Base-by-base conservation (phyloP, 1,284 basidiomycete species). In the Cystobasidium slooffiae region DNA sequence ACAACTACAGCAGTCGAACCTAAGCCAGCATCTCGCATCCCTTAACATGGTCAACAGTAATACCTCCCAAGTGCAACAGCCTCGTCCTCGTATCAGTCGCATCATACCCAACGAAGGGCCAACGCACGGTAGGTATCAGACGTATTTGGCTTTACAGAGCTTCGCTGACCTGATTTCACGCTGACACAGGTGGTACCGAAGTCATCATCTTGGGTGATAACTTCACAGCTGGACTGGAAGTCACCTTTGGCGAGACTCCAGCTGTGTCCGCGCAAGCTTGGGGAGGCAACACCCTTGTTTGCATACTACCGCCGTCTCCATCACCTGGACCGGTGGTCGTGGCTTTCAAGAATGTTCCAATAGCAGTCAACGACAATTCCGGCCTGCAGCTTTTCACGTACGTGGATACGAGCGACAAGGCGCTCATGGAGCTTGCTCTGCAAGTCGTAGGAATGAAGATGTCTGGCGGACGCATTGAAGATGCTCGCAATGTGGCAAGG, bases 381-480 rank as follows among this genome's bases (percentile, higher is more conserved):
- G 78, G 62, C 85, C 88, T 66, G 7, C 87, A 87, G 61, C 82
- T 92, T 77, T 93, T 97, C 84, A 94, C 91, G 0, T 97, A 97
- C 83, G 87, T 90, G n/a, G 92, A 95, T 79, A 90, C 94, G 75
- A 91, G 91, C 14, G 94, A 97, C 80, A 86, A 92, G 68, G 89
- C 91, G 16, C 84, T 97, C 88, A 95, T 97, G 93, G 94, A 97
- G 82, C 87, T 97, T 70, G 94, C 94, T 62, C 85, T 97, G 7
- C 93, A 96, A 81, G 93, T 97, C 9, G 93, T 97, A 37, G 94
- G 94, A 1, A 84, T 97, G 76, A 94, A 96, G 85, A 95, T 97
- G 92, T 97, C 93, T 0, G 94, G 94, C 49, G 64, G 64, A 1
- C 92, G 93, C 80, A 90, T 96, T 68, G 92, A 96, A 79, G 92